phyloP scores from a whole-genome alignment of 768 basidiomycete genomes.

The Pleurotus pulmonarius region DNA sequence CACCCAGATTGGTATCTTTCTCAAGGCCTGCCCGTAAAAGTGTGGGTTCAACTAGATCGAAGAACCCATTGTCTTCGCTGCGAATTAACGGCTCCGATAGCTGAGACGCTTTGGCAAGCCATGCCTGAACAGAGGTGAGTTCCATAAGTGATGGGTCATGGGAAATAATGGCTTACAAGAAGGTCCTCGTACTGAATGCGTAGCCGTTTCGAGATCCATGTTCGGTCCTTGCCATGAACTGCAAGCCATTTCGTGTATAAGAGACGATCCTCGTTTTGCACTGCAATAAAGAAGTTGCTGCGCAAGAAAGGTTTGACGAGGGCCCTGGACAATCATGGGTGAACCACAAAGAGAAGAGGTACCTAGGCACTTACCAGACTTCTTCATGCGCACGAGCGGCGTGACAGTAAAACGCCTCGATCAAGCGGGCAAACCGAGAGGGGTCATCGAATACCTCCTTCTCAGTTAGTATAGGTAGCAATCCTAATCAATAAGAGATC shows the following conservation, averaged over 20 bases:
- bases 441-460: conserved; percentile 10
- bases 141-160: not conserved
- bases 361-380: not conserved
- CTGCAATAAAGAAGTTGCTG: not conserved
- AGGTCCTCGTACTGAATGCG: not conserved
- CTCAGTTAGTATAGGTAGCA: conserved; percentile 6
- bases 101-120: not conserved
- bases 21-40: not conserved
- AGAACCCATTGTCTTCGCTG: not conserved
- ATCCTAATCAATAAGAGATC: not conserved
- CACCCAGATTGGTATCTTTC: not conserved
- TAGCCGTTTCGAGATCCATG: not conserved
- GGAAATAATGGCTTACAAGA: not conserved
- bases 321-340: not conserved
- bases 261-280: conserved; percentile 7
- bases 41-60: conserved; percentile 7
- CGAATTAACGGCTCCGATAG: not conserved
- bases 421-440: conserved; percentile 4
- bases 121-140: not conserved
- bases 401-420: conserved; percentile 5
- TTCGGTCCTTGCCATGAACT: conserved; percentile 6
- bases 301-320: not conserved
- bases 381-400: not conserved
- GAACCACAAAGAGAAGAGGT: no score
- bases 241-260: conserved; percentile 8